These are phyloP conservation scores for Cryptosporidium ryanae DNA, from an alignment of 169 alveolate genomes.

Conservation along the genomic window DNA sequence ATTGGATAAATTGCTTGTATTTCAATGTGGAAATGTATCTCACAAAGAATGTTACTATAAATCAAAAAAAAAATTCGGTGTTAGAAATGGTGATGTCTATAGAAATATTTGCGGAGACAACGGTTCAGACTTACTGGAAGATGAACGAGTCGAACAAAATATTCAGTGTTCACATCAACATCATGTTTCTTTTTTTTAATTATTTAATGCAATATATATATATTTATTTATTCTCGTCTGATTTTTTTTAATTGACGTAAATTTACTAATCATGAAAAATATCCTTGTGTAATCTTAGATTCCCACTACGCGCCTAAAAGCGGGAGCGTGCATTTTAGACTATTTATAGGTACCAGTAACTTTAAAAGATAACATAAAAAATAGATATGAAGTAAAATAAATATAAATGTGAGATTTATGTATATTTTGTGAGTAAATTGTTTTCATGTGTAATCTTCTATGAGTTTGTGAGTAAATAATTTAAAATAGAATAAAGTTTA, in stretches of 20 bases:
- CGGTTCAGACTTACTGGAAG: too few species aligned
- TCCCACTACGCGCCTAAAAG: neutral
- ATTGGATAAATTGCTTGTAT: conserved; percentile 7
- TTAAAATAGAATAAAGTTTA: neutral
- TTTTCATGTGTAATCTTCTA: neutral
- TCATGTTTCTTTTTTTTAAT: conserved; percentile 14
- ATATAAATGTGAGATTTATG: neutral
- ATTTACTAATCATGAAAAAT: neutral
- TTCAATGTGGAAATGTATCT: conserved; percentile 55
- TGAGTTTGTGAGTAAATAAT: neutral
- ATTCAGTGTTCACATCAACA: conserved; percentile 32
- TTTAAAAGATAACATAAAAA: neutral
- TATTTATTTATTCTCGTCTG: neutral
- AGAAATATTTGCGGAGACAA: neutral
- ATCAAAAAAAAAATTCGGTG: neutral
- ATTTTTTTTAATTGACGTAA: neutral
- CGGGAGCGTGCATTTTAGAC: neutral
- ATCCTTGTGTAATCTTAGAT: neutral
- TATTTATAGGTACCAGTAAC: neutral
- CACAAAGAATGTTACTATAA: conserved; percentile 41
- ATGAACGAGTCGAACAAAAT: too few species aligned
- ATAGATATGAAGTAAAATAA: neutral
- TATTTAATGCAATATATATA: neutral
- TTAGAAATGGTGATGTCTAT: neutral
- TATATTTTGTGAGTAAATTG: neutral